phyloP scores from a whole-genome alignment of 345 rosid genomes.

The Lagerstroemia speciosa region DNA sequence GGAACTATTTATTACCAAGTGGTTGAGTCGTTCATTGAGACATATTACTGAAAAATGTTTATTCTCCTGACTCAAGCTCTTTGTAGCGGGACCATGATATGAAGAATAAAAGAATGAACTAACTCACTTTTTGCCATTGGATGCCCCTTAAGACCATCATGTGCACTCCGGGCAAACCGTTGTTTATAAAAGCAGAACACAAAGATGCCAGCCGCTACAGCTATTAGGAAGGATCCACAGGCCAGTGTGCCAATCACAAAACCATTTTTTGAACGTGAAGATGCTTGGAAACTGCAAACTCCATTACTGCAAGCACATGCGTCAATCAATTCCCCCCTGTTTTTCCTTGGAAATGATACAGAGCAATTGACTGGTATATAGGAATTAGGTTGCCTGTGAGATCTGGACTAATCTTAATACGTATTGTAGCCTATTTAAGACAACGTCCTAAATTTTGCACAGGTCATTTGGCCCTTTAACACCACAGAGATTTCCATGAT shows the following conservation, averaged over 20 bases:
- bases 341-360: not conserved
- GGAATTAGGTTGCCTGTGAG: not conserved
- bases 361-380: not conserved
- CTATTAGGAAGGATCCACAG: slow-evolving; percentile 23
- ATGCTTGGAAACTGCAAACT: slow-evolving; percentile 16
- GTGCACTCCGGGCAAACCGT: slow-evolving; percentile 15
- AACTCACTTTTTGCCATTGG: slow-evolving; percentile 41
- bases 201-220: slow-evolving; percentile 7
- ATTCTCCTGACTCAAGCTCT: not conserved
- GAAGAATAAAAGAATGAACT: not conserved
- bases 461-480: not conserved
- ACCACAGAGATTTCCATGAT: not conserved
- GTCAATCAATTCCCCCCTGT: slow-evolving; percentile 4
- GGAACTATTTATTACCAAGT: too few species aligned
- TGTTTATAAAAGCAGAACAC: slow-evolving; percentile 18
- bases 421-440: not conserved
- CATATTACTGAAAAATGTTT: not conserved
- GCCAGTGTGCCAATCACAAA: slow-evolving; percentile 29
- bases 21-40: not conserved
- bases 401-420: not conserved
- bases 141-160: slow-evolving; percentile 18
- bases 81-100: not conserved
- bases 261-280: slow-evolving; percentile 10
- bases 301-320: slow-evolving; percentile 29
- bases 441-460: not conserved